Base-by-base conservation (phyloP, 345 rosid genomes). In the Populus alba region DNA sequence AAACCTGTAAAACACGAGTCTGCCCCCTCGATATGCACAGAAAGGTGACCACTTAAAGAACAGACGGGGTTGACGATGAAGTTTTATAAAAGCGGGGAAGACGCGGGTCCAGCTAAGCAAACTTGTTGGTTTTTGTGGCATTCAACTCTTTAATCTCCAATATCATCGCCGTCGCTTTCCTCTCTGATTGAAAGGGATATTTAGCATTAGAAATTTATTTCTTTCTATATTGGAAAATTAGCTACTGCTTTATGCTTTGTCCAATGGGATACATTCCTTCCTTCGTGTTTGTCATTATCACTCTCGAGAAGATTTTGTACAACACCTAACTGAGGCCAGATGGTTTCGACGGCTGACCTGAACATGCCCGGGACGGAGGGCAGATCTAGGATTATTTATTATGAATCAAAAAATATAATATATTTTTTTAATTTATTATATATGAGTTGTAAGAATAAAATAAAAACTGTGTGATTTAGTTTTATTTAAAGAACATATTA, bases 201-300 rank as follows among this genome's bases (percentile, higher is more conserved):
- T 63, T 68, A 74, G 61, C 66, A 63, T 7, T 18, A 5, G 1
- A 3, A 45, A 12, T n/a, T 20, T 11, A 45, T 45, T 45, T 2
- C 1, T 45, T 45, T 12, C 17, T 13, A 13, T 45, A 45, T 45
- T 45, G 17, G 51, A 45, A 45, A 1, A 45, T 66, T 43, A 53
- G 75, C 62, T 66, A 53, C 38, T 41, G 25, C 72, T 43, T 11
- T n/a, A 9, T n/a, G 51, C 51, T 45, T 11, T 45, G 3, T 41
- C 45, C 45, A 45, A 43, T 62, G 71, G 68, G 55, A 72, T 63
- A 63, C 45, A 41, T 41, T 41, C 62, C 51, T 75, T 80, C 72
- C 31, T 74, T 77, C 16, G 79, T 75, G 82, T 25, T 70, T 66
- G 77, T 72, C 81, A 11, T 71, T 38, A 78, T 82, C 84, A 75